Percentiles rank a stretch among this genome's conserved stretches.
Conservation (phyloP, 2,329 filamentous ascomycete species). For the Ampelomyces quisqualis region DNA sequence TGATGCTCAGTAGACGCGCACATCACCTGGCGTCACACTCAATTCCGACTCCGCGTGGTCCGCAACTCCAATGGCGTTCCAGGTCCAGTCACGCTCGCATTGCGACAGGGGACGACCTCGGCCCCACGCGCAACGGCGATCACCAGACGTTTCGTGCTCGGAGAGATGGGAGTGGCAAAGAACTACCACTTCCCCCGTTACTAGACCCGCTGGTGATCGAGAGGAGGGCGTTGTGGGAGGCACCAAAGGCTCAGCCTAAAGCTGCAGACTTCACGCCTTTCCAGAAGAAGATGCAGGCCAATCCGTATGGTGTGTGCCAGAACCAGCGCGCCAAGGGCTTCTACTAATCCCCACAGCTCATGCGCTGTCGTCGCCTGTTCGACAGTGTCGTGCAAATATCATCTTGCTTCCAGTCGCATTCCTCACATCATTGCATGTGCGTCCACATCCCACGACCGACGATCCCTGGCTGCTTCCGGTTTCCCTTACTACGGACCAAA, state of each 20-base stretch:
- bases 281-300: conserved; percentile 60
- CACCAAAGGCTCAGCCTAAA: conserved; percentile 47
- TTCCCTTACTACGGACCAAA: conserved; percentile 25
- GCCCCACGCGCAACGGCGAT: conserved; percentile 34
- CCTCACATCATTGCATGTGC: conserved; percentile 61
- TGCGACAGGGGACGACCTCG: conserved; percentile 26
- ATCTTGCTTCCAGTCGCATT: conserved; percentile 60
- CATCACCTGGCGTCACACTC: conserved; percentile 20
- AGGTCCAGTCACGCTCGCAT: conserved; percentile 15
- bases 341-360: conserved; percentile 51
- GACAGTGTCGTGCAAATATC: conserved; percentile 56
- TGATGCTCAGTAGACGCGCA: conserved; percentile 33
- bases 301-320: conserved; percentile 60
- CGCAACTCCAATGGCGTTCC: conserved; percentile 11
- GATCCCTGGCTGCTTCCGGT: conserved; percentile 60
- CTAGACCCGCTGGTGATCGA: conserved; percentile 49
- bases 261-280: conserved; percentile 51
- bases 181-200: conserved; percentile 52
- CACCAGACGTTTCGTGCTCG: conserved; percentile 37
- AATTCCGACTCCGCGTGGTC: conserved; percentile 12
- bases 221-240: conserved; percentile 40
- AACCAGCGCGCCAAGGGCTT: not conserved
- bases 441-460: conserved; percentile 56
- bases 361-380: conserved; percentile 62
- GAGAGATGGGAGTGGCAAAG: conserved; percentile 31